Base-by-base conservation (phyloP, 805 yeast genomes). In the Saturnispora besseyi region DNA sequence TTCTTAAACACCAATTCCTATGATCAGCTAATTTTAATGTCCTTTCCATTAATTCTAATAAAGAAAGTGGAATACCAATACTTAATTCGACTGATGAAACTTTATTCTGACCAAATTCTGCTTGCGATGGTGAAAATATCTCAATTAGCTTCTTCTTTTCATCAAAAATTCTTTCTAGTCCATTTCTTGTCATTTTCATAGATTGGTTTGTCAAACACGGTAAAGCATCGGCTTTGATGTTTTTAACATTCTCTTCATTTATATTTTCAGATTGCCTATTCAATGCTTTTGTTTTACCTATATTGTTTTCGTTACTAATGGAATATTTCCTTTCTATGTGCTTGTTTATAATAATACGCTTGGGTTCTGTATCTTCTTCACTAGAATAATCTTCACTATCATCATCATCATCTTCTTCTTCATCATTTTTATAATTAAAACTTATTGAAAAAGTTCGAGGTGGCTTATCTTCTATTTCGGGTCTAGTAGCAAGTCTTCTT, bases 21-120 rank as follows among this genome's bases (percentile, higher is more conserved):
- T 77, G 81, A 57, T 78, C 78, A 2, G 82, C 67, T 41, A 78
- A 62, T 26, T 67, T 70, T 6, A 77, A 68, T 2, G 71, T 64
- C 52, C 72, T 72, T 53, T 72, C 70, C 59, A 77, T 71, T 5
- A 78, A 55, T n/a, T 62, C 66, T n/a, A 77, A 46, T 34, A 78
- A 61, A 4, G 75, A 65, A 37, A 61, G 55, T 2, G 82, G 82
- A 4, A 77, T 57, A 0, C 82, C 83, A 54, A 64, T 73, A 61
- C 70, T 67, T 13, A 74, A 55, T 54, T 75, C 75, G 1, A 73
- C 55, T 3, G 56, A 51, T 2, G 63, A 59, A 10, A 50, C 49
- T 18, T 37, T 42, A 60, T 49, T 15, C 49, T 44, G 13, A 44
- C 51, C 29, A 43, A 38, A 43, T 2, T 41, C 29, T 3, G 49